These are phyloP conservation scores for Exophiala sp. DNA, from an alignment of 2,329 filamentous ascomycete species.

Conservation along the genomic window DNA sequence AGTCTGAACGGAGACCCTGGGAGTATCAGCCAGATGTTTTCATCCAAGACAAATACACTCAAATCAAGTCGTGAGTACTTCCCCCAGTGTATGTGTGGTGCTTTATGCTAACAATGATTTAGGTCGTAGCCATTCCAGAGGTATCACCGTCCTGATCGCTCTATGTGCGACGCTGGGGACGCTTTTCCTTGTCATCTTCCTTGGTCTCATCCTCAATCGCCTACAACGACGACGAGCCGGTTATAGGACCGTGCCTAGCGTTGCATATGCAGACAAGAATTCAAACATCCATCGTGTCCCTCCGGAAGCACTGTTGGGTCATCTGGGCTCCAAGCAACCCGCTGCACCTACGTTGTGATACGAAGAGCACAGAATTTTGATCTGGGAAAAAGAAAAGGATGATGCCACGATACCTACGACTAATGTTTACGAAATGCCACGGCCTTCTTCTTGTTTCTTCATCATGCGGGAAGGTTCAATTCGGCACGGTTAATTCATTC, in stretches of 20 bases:
- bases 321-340: conserved; percentile 18
- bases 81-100: neutral
- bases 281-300: conserved; percentile 43
- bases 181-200: conserved; percentile 44
- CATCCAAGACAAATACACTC: conserved; percentile 74
- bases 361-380: neutral
- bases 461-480: too few relatives aligned
- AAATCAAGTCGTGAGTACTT: conserved; percentile 52
- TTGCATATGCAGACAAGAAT: conserved; percentile 42
- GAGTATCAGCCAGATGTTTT: conserved; percentile 75
- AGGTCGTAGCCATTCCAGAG: conserved; percentile 39
- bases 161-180: conserved; percentile 45
- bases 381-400: conserved; percentile 3
- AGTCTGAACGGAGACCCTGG: conserved; percentile 60
- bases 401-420: conserved; percentile 24
- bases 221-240: conserved; percentile 44
- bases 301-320: conserved; percentile 42
- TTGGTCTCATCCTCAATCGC: conserved; percentile 44
- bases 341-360: conserved; percentile 17
- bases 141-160: conserved; percentile 43
- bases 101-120: conserved; percentile 9
- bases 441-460: neutral
- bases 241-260: conserved; percentile 42
- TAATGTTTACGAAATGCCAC: conserved; percentile 2
- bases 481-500: neutral